Evolutionary conservation across 2,329 filamentous ascomycete genomes (phyloP).

Genomic region (Grosmannia penicillata): DNA sequence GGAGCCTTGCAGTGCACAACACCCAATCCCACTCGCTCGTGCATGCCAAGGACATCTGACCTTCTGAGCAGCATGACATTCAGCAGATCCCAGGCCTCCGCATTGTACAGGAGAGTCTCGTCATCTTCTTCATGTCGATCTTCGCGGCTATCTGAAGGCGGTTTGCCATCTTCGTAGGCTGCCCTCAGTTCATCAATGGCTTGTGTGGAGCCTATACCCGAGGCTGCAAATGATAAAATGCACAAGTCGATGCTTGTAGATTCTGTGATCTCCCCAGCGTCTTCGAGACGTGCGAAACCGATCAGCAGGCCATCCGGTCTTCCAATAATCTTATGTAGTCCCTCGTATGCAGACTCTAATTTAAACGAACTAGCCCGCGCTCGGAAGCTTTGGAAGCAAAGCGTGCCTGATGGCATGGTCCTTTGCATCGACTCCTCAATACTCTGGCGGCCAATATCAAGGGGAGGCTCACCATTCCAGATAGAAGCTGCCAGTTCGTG

Average conservation of each 20-base stretch:
- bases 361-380: neutral
- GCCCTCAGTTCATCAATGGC: neutral
- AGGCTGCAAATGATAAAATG: neutral
- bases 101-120: neutral
- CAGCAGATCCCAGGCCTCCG: neutral
- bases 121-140: neutral
- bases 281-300: neutral
- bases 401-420: neutral
- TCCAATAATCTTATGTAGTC: neutral
- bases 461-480: neutral
- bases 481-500: neutral
- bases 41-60: neutral
- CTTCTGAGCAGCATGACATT: neutral
- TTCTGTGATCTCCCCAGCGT: neutral
- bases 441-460: neutral
- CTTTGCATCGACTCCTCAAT: neutral
- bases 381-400: neutral
- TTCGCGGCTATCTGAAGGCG: neutral
- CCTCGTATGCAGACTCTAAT: neutral
- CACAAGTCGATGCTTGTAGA: neutral
- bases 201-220: neutral
- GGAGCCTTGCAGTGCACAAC: neutral
- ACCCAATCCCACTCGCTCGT: neutral
- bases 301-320: neutral
- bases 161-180: neutral